These are phyloP conservation scores for Kuraishia capsulata DNA, from an alignment of 805 yeast genomes.

Conservation along the genomic window DNA sequence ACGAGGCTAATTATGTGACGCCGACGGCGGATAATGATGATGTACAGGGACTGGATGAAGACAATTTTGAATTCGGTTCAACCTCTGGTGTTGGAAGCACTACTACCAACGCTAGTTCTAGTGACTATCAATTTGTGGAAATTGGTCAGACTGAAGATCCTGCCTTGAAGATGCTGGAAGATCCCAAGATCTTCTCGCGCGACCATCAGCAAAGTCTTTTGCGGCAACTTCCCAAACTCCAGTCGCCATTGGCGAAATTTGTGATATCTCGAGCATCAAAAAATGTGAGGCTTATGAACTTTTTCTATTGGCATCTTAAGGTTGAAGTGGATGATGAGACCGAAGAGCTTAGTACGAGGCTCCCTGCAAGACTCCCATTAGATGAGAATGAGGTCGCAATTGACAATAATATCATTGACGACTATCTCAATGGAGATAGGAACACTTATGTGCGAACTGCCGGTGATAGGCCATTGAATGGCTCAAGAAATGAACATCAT, in stretches of 20 bases:
- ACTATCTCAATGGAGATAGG: not conserved
- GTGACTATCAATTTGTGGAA: conserved; percentile 22
- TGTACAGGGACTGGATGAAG: conserved; percentile 3
- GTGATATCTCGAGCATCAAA: conserved; percentile 62
- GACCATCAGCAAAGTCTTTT: conserved; percentile 5
- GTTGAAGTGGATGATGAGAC: conserved; percentile 73
- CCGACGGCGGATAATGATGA: conserved; percentile 15
- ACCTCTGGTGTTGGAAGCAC: not conserved
- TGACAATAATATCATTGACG: not conserved
- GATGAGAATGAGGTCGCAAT: not conserved
- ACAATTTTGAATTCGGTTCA: conserved; percentile 1
- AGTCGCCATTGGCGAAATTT: conserved; percentile 65
- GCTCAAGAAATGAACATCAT: not conserved
- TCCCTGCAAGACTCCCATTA: not conserved
- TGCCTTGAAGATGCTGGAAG: conserved; percentile 15
- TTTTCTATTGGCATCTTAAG: conserved; percentile 84
- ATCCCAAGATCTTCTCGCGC: conserved; percentile 11
- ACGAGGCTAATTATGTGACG: conserved; percentile 37
- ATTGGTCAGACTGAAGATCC: conserved; percentile 15
- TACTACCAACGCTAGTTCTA: not conserved
- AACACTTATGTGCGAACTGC: not conserved
- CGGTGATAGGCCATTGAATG: not conserved
- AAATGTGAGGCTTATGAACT: conserved; percentile 65
- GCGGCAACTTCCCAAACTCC: conserved; percentile 13
- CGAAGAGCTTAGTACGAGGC: not conserved